These are phyloP conservation scores for Chytridium lagenaria DNA, from an alignment of 371 early-diverging fungal genomes.

Conservation along the genomic window DNA sequence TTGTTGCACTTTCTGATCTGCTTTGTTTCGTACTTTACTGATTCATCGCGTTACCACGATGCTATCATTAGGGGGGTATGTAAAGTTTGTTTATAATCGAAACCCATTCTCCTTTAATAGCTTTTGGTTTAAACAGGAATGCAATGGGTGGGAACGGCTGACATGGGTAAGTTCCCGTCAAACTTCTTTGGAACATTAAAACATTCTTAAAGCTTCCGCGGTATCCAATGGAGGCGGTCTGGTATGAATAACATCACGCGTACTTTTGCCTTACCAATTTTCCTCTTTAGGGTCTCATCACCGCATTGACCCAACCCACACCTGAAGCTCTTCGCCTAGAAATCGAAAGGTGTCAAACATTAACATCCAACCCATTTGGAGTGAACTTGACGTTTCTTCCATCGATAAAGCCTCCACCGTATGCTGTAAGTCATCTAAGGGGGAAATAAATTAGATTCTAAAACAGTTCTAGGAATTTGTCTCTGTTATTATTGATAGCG, in stretches of 20 bases:
- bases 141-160: slow-evolving; percentile 77
- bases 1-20: too few relatives aligned
- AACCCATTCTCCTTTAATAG: background rate
- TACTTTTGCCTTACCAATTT: too few relatives aligned
- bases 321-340: slow-evolving; percentile 75
- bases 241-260: too few relatives aligned
- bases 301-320: slow-evolving; percentile 76
- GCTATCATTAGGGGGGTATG: too few relatives aligned
- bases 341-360: slow-evolving; percentile 72
- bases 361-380: slow-evolving; percentile 82
- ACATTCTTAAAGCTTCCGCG: too few relatives aligned
- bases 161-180: too few relatives aligned
- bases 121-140: slow-evolving; percentile 49
- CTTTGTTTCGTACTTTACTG: too few relatives aligned
- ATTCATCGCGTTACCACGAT: too few relatives aligned
- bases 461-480: slow-evolving; percentile 59
- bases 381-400: slow-evolving; percentile 70
- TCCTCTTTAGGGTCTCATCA: slow-evolving; percentile 55
- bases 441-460: background rate
- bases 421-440: slow-evolving; percentile 47
- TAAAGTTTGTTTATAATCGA: slow-evolving; percentile 30
- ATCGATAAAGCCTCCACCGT: slow-evolving; percentile 74
- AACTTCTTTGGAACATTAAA: too few relatives aligned
- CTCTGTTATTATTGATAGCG: slow-evolving; percentile 74
- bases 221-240: slow-evolving; percentile 64